Percentiles rank a stretch among this genome's conserved stretches.
Evolutionary conservation across 192 early-diverging fungal species (phyloP).

Genomic region (Rhizoclosmatium sp.): DNA sequence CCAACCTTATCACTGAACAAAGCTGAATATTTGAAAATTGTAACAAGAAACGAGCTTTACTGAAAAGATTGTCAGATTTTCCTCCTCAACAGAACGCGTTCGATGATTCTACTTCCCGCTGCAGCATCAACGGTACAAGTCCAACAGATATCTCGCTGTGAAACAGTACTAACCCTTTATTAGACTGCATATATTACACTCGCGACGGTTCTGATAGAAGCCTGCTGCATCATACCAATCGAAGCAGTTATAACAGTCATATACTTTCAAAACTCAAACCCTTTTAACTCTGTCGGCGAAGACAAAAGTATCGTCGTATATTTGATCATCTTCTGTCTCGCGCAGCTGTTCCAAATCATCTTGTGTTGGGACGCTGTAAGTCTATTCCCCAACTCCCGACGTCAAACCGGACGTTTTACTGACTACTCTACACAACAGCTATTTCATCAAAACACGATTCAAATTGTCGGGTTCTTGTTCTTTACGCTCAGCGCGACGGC

Average conservation of each 20-base stretch:
- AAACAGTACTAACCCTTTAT: neutral
- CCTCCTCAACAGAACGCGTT: too few species aligned
- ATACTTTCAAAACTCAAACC: conserved; percentile 48
- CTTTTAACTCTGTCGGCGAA: conserved; percentile 22
- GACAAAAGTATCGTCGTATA: conserved; percentile 79
- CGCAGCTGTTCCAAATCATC: conserved; percentile 84
- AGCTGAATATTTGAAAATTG: too few species aligned
- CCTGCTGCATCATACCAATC: conserved; percentile 60
- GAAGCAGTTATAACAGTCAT: conserved; percentile 61
- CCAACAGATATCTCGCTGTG: too few species aligned
- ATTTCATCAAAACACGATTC: conserved; percentile 91
- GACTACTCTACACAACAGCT: conserved; percentile 54
- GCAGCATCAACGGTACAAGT: too few species aligned
- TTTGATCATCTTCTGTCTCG: conserved; percentile 85
- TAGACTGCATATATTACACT: conserved; percentile 43
- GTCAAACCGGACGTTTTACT: neutral
- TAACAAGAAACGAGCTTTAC: too few species aligned
- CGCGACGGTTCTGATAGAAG: conserved; percentile 55
- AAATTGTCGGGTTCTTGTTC: conserved; percentile 77
- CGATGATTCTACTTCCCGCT: too few species aligned
- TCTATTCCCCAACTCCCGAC: neutral
- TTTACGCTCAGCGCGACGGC: conserved; percentile 73
- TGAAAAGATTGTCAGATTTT: too few species aligned
- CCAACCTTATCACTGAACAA: too few species aligned
- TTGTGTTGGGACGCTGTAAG: conserved; percentile 87